Percentiles rank a stretch among this genome's conserved stretches.
Conservation (phyloP, 179 eudicot genomes). For the Actinidia arguta region DNA sequence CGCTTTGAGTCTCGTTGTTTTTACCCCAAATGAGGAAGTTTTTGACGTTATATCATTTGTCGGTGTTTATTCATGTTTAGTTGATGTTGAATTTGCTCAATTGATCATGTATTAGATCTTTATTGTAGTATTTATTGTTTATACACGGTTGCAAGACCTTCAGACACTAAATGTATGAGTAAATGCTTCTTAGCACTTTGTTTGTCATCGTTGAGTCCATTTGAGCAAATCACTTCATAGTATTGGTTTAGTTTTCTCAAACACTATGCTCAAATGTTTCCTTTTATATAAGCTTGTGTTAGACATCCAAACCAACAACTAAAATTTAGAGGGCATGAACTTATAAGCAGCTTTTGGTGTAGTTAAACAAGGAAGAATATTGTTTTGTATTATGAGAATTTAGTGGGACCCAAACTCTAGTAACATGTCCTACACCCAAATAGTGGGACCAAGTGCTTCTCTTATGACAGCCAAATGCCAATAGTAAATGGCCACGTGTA, state of each 20-base stretch:
- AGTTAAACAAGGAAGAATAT: not conserved
- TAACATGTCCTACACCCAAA: not conserved
- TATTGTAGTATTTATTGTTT: too few relatives aligned
- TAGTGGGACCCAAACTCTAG: not conserved
- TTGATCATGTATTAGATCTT: not conserved
- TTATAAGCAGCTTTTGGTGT: not conserved
- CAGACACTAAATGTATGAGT: too few relatives aligned
- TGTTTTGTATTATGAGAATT: not conserved
- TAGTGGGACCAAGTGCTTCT: not conserved
- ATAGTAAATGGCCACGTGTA: not conserved
- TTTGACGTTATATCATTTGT: too few relatives aligned
- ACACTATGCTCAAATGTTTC: slow-evolving; percentile 17
- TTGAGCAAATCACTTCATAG: too few relatives aligned
- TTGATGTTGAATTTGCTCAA: too few relatives aligned
- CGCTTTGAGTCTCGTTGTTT: too few relatives aligned
- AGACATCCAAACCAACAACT: not conserved
- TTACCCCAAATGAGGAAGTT: too few relatives aligned
- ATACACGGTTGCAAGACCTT: too few relatives aligned
- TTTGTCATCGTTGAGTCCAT: too few relatives aligned
- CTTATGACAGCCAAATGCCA: not conserved
- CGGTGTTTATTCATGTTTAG: too few relatives aligned
- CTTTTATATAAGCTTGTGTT: not conserved
- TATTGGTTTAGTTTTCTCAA: not conserved
- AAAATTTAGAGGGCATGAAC: not conserved
- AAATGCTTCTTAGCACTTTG: too few relatives aligned